These are phyloP conservation scores for Wickerhamiella nectarea DNA, from an alignment of 805 yeast genomes.

Conservation along the genomic window DNA sequence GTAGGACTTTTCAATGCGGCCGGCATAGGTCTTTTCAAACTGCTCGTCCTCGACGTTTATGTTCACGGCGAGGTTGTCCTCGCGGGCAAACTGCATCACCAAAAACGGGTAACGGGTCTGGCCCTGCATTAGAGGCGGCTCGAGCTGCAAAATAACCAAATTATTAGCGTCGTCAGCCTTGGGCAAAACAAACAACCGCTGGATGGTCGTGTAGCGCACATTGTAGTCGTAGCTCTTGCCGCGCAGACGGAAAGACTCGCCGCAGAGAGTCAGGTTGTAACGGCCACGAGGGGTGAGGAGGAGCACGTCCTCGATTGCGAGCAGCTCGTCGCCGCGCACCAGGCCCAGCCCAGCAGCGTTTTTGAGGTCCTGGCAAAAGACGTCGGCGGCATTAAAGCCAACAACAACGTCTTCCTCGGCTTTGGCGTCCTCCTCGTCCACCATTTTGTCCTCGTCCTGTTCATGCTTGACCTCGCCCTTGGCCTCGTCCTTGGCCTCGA, in stretches of 20 bases:
- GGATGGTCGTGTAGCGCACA: slow-evolving; percentile 78
- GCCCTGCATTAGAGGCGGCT: slow-evolving; percentile 96
- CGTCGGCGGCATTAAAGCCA: slow-evolving; percentile 60
- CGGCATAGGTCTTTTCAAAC: slow-evolving; percentile 60
- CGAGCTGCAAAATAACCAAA: slow-evolving; percentile 75
- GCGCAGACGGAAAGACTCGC: slow-evolving; percentile 71
- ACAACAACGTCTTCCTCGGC: slow-evolving; percentile 20
- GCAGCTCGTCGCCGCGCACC: slow-evolving; percentile 88
- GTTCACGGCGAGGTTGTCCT: slow-evolving; percentile 86
- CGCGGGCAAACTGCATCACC: slow-evolving; percentile 77
- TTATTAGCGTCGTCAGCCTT: slow-evolving; percentile 90
- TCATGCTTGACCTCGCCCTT: slow-evolving; percentile 10
- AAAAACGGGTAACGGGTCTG: slow-evolving; percentile 92
- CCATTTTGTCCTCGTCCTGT: slow-evolving; percentile 23
- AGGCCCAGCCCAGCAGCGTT: slow-evolving; percentile 91
- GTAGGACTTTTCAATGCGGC: slow-evolving; percentile 54
- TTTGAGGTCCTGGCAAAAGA: slow-evolving; percentile 79
- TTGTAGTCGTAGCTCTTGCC: slow-evolving; percentile 98
- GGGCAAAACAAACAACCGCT: slow-evolving; percentile 82
- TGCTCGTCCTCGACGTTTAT: slow-evolving; percentile 75
- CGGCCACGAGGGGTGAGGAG: slow-evolving; percentile 98
- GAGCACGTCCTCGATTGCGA: slow-evolving; percentile 77
- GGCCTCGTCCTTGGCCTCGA: slow-evolving; percentile 23
- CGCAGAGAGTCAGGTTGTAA: slow-evolving; percentile 89
- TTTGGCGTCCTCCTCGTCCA: slow-evolving; percentile 28